These are phyloP conservation scores for Penicillium janthinellum DNA, from an alignment of 2,329 filamentous ascomycete genomes.

Conservation along the genomic window DNA sequence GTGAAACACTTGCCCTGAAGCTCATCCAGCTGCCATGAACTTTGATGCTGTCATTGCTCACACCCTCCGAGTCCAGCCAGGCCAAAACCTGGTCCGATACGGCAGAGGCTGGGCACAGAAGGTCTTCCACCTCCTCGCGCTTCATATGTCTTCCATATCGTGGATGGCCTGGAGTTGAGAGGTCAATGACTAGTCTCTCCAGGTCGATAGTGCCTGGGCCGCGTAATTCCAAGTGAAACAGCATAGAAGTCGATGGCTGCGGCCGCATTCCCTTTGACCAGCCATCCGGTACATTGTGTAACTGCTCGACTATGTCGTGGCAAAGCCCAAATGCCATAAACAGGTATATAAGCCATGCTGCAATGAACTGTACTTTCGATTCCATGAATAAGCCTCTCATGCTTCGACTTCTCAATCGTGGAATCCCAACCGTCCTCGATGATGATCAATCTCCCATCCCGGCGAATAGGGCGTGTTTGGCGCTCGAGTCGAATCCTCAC, in stretches of 20 bases:
- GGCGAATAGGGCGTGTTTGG: too few relatives aligned
- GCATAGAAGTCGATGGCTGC: slow-evolving; percentile 44
- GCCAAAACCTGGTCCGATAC: slow-evolving; percentile 53
- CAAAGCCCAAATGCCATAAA: slow-evolving; percentile 2
- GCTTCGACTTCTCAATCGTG: neutral
- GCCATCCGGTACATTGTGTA: slow-evolving; percentile 34
- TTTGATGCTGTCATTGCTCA: slow-evolving; percentile 50
- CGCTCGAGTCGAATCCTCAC: neutral
- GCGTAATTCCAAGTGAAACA: slow-evolving; percentile 53
- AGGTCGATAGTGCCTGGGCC: slow-evolving; percentile 55
- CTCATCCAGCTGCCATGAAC: slow-evolving; percentile 63
- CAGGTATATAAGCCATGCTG: slow-evolving; percentile 10
- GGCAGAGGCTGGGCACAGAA: slow-evolving; percentile 55
- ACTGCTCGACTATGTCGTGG: slow-evolving; percentile 33
- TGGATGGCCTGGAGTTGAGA: slow-evolving; percentile 62
- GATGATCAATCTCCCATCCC: neutral
- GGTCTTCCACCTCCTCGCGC: slow-evolving; percentile 58
- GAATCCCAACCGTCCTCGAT: neutral
- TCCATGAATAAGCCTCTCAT: slow-evolving; percentile 4
- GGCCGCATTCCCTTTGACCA: slow-evolving; percentile 36
- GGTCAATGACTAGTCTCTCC: slow-evolving; percentile 61
- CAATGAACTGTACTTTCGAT: neutral
- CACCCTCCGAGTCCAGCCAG: slow-evolving; percentile 58
- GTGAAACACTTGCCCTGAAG: slow-evolving; percentile 45
- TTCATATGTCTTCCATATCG: slow-evolving; percentile 65